phyloP scores from a whole-genome alignment of 768 basidiomycete genomes.

The Calocera cornea region DNA sequence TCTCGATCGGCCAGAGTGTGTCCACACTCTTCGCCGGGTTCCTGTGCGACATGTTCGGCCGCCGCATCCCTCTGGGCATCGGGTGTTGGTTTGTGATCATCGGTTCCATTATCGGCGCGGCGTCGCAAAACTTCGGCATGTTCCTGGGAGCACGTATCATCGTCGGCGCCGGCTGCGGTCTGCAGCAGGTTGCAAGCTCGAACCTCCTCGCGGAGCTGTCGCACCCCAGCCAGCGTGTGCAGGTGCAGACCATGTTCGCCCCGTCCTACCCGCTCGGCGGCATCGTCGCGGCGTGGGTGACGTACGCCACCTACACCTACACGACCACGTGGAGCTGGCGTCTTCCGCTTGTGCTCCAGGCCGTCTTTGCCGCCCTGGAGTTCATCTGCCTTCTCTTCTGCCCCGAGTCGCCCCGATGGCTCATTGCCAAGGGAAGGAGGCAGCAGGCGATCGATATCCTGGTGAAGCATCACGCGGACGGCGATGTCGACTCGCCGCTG shows the following conservation, averaged over 20 bases:
- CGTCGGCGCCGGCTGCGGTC: constrained; percentile 53
- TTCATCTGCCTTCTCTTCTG: constrained; percentile 41
- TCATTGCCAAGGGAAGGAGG: constrained; percentile 41
- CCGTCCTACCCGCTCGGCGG: constrained; percentile 63
- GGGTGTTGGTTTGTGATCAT: constrained; percentile 53
- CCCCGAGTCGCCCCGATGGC: constrained; percentile 55
- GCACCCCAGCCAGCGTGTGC: constrained; percentile 45
- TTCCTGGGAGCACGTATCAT: constrained; percentile 41
- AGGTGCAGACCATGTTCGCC: constrained; percentile 34
- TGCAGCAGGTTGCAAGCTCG: constrained; percentile 39
- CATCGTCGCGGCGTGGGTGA: constrained; percentile 39
- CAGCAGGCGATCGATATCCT: constrained; percentile 47
- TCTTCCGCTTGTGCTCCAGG: constrained; percentile 50
- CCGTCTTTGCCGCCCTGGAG: constrained; percentile 42
- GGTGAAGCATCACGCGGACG: constrained; percentile 58
- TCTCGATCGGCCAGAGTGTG: constrained; percentile 43
- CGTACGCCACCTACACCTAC: constrained; percentile 31
- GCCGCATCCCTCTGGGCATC: constrained; percentile 43
- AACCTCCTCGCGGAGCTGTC: constrained; percentile 46
- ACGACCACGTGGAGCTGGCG: constrained; percentile 39
- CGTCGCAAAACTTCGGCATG: constrained; percentile 33
- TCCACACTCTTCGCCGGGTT: constrained; percentile 50
- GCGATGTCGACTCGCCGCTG: constrained; percentile 46
- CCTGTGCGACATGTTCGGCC: constrained; percentile 46
- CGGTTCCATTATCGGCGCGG: constrained; percentile 44